These are phyloP conservation scores for Diutina scorzettiae DNA, from an alignment of 1,139 yeast species.

Conservation along the genomic window DNA sequence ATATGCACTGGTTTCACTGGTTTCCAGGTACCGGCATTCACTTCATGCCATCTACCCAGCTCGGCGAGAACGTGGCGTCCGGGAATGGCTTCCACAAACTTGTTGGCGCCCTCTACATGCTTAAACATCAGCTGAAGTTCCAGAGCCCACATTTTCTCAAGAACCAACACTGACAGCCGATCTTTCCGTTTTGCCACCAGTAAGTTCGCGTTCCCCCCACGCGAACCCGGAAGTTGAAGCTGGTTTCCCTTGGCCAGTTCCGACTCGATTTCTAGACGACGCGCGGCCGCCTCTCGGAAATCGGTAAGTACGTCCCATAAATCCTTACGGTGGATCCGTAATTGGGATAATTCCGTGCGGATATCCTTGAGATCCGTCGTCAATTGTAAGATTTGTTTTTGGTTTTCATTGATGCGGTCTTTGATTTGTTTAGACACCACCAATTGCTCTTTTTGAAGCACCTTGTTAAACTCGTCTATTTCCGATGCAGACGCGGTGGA, in stretches of 20 bases:
- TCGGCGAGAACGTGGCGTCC: conserved; percentile 77
- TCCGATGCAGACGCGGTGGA: conserved; percentile 22
- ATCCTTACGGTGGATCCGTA: conserved; percentile 51
- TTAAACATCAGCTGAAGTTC: conserved; percentile 63
- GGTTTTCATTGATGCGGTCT: conserved; percentile 55
- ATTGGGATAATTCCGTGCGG: conserved; percentile 47
- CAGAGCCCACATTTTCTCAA: conserved; percentile 73
- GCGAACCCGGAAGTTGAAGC: background rate
- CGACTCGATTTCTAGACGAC: conserved; percentile 35
- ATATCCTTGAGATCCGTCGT: conserved; percentile 55
- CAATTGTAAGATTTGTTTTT: conserved; percentile 57
- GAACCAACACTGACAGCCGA: conserved; percentile 56
- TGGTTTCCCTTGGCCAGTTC: conserved; percentile 9
- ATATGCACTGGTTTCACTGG: conserved; percentile 68
- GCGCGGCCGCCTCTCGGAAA: conserved; percentile 59
- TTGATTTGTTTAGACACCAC: conserved; percentile 55
- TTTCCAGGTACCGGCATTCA: conserved; percentile 81
- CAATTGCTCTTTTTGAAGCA: conserved; percentile 39
- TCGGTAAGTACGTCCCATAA: conserved; percentile 52
- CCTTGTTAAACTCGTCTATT: conserved; percentile 58
- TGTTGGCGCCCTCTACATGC: conserved; percentile 86
- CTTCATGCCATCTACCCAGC: conserved; percentile 78
- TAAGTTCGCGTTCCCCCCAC: background rate
- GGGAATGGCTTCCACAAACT: conserved; percentile 60
- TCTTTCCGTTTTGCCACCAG: conserved; percentile 24